Base-by-base conservation (phyloP, 169 alveolate genomes). In the Eimeria praecox region DNA sequence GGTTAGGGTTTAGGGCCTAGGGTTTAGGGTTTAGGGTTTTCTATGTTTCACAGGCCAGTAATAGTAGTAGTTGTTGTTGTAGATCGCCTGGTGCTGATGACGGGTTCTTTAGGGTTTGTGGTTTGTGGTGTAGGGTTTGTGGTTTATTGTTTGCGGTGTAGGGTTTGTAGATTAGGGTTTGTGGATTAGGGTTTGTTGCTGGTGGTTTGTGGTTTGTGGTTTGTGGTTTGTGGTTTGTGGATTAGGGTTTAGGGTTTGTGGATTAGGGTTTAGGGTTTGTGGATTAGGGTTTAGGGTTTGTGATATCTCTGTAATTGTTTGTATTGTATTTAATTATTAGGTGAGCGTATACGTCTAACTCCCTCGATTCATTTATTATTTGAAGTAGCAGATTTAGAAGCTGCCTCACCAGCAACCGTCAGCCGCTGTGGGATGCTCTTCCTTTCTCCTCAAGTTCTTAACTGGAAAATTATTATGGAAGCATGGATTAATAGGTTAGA, bases 331-430 rank as follows among this genome's bases (percentile, higher is more conserved):
- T n/a, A n/a, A n/a, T n/a, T n/a, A n/a, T n/a, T 71, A 82, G 95
- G 95, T 35, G 99, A 99, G 97, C 96, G 99, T 52, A 98, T 99
- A 95, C 99, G 99, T 59, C 97, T 99, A 86, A 98, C 99, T 95
- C 98, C 98, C 59, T 98, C 98, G 77, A 98, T 99, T 99, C 98
- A 99, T 95, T 95, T 98, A 91, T 95, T 99, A 83, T 98, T 99
- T 89, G 99, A 99, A 97, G 98, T 98, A 80, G 96, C 98, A 1
- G 98, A 98, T 90, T 97, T 99, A 88, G 97, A 97, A 75, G 98
- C 98, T 89, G 99, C 99, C 33, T 98, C 99, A 18, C 99, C 99
- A 10, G 99, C 99, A 27, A 99, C 99, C 6, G 99, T 99, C 56
- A 97, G 99, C 35, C 97, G 99, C 94, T 99, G 99, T 27, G 99